Evolutionary conservation across 1,284 basidiomycete species (phyloP).

Genomic region (Anthracocystis panici-leucophaei): DNA sequence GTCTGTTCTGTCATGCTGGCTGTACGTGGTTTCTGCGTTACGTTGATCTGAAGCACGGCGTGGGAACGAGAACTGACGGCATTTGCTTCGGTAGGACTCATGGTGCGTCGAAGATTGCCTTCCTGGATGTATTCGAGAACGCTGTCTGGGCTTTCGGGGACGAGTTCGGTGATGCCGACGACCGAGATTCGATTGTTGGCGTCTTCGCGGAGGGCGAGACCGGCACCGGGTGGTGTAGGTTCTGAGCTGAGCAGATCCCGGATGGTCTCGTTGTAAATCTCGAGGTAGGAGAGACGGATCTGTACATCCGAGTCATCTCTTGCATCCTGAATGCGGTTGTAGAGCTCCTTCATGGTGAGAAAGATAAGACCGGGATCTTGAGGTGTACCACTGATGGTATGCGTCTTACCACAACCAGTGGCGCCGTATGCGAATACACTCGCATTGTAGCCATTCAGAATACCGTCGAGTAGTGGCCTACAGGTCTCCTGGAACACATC

Average conservation of each 20-base stretch:
- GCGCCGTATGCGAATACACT: constrained; percentile 69
- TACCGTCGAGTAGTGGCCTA: constrained; percentile 64
- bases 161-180: constrained; percentile 68
- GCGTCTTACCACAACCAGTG: constrained; percentile 69
- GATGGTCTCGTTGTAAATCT: constrained; percentile 70
- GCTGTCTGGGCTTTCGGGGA: constrained; percentile 62
- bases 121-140: constrained; percentile 67
- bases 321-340: constrained; percentile 62
- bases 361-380: constrained; percentile 68
- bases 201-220: constrained; percentile 66
- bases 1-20: constrained; percentile 64
- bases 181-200: constrained; percentile 67
- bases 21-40: constrained; percentile 66
- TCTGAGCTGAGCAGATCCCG: constrained; percentile 64
- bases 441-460: constrained; percentile 68
- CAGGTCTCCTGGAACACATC: constrained; percentile 66
- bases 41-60: constrained; percentile 68
- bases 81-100: constrained; percentile 68
- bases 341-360: constrained; percentile 68
- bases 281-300: constrained; percentile 67
- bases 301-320: constrained; percentile 62
- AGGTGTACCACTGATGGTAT: constrained; percentile 67
- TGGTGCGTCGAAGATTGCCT: constrained; percentile 66
- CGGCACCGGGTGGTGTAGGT: constrained; percentile 65
- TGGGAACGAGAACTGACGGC: constrained; percentile 67